Evolutionary conservation across 768 basidiomycete species (phyloP).

Genomic region (Pilatotrama ljubarskyi): DNA sequence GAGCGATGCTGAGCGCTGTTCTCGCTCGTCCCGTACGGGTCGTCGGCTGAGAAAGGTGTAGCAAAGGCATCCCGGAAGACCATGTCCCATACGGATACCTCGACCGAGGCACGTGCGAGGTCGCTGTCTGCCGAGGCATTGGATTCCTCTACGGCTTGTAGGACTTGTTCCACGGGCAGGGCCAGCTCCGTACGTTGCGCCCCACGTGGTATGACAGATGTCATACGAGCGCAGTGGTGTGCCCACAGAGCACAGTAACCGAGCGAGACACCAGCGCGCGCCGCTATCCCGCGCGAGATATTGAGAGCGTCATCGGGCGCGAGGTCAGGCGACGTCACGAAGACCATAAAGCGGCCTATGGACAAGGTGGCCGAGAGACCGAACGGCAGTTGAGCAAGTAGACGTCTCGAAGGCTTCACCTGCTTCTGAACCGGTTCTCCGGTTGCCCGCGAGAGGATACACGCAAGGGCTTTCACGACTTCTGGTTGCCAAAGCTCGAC

Average conservation of each 20-base stretch:
- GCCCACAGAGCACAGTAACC: conserved; percentile 55
- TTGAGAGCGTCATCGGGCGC: conserved; percentile 68
- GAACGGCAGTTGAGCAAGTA: conserved; percentile 47
- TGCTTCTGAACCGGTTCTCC: background rate
- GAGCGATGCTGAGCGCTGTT: conserved; percentile 32
- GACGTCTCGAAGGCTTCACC: conserved; percentile 13
- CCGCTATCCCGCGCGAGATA: conserved; percentile 67
- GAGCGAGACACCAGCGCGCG: conserved; percentile 51
- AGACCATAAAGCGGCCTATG: conserved; percentile 60
- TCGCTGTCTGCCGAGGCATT: conserved; percentile 27
- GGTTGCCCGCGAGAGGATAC: conserved; percentile 37
- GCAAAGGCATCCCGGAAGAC: conserved; percentile 63
- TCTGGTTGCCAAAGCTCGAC: conserved; percentile 68
- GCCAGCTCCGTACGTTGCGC: conserved; percentile 54
- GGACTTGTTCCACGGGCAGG: conserved; percentile 51
- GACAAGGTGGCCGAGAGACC: conserved; percentile 60
- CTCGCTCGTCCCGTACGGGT: conserved; percentile 44
- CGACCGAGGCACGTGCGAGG: conserved; percentile 43
- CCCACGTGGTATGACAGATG: conserved; percentile 37
- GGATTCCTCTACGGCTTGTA: conserved; percentile 46
- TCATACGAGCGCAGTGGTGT: conserved; percentile 23
- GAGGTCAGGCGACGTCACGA: conserved; percentile 78
- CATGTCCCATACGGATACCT: conserved; percentile 47
- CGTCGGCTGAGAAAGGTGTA: conserved; percentile 66
- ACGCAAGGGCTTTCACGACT: conserved; percentile 54